Conservation (phyloP, 129 eudicot genomes). For the Erigeron canadensis region DNA sequence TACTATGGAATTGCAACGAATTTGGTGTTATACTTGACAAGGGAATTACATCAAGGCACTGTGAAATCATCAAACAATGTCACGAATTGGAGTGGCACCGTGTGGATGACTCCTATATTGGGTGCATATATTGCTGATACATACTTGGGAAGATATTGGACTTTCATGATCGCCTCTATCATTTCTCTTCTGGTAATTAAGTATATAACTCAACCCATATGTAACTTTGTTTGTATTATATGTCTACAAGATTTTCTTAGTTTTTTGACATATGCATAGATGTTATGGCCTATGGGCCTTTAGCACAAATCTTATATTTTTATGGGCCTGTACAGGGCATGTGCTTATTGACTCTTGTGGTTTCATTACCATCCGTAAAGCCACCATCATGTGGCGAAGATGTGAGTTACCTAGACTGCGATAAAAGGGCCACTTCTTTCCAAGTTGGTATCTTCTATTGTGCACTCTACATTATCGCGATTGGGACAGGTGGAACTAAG, state of each 20-base stretch:
- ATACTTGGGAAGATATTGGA: conserved; percentile 1
- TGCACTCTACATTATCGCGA: conserved; percentile 12
- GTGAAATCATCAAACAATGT: conserved; percentile 5
- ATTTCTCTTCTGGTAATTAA: neutral
- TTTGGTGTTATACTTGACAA: conserved; percentile 6
- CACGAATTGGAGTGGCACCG: neutral
- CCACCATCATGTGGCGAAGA: conserved; percentile 13
- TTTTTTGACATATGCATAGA: no score
- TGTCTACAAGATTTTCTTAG: no score
- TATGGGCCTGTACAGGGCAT: conserved; percentile 11
- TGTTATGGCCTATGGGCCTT: neutral
- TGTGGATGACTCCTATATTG: conserved; percentile 2
- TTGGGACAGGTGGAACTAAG: conserved; percentile 11
- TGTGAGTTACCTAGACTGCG: conserved; percentile 1
- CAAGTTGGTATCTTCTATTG: conserved; percentile 12
- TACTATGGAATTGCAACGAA: conserved; percentile 2
- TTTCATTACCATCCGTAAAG: conserved; percentile 8
- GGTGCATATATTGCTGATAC: conserved; percentile 7
- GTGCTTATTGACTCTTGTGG: conserved; percentile 17
- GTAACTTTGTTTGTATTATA: neutral
- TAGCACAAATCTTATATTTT: neutral
- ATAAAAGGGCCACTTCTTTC: conserved; percentile 1
- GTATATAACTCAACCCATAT: neutral
- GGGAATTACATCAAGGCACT: conserved; percentile 5
- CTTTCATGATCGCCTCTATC: neutral